A percentile compares a stretch with the other conserved stretches of the same genome.
Conservation (phyloP, 23 red algal genomes). For the Gracilaria domingensis region DNA sequence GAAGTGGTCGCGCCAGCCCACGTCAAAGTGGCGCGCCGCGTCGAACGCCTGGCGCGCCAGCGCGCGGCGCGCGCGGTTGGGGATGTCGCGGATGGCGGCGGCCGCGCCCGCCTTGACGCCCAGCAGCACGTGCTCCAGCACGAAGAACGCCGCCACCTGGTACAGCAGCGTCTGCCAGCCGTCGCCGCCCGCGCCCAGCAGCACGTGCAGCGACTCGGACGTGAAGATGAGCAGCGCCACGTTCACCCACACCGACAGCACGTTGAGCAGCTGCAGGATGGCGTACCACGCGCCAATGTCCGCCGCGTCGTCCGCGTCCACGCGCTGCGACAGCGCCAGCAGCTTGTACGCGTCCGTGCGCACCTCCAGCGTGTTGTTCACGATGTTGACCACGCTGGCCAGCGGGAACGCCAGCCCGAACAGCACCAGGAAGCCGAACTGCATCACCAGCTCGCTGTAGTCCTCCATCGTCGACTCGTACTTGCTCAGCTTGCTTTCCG, state of each 20-base stretch:
- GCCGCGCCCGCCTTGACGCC: constrained; percentile 65
- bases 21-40: constrained; percentile 68
- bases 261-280: constrained; percentile 68
- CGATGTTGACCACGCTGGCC: constrained; percentile 53
- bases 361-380: constrained; percentile 85
- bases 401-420: constrained; percentile 83
- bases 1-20: constrained; percentile 61
- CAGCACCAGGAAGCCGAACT: constrained; percentile 74
- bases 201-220: constrained; percentile 32
- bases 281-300: constrained; percentile 86
- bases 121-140: constrained; percentile 76
- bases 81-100: constrained; percentile 56
- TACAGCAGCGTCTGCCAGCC: constrained; percentile 49
- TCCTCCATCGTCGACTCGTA: constrained; percentile 79
- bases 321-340: constrained; percentile 63
- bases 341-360: constrained; percentile 84
- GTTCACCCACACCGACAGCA: constrained; percentile 77
- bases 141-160: constrained; percentile 68
- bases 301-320: constrained; percentile 72
- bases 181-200: constrained; percentile 14
- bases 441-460: constrained; percentile 82
- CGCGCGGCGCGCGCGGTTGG: constrained; percentile 16
- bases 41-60: constrained; percentile 75
- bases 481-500: constrained; percentile 56
- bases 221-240: constrained; percentile 74